A percentile compares a stretch with the other conserved stretches of the same genome.
Conservation (phyloP, 805 yeast genomes). For the Lachancea sp. region DNA sequence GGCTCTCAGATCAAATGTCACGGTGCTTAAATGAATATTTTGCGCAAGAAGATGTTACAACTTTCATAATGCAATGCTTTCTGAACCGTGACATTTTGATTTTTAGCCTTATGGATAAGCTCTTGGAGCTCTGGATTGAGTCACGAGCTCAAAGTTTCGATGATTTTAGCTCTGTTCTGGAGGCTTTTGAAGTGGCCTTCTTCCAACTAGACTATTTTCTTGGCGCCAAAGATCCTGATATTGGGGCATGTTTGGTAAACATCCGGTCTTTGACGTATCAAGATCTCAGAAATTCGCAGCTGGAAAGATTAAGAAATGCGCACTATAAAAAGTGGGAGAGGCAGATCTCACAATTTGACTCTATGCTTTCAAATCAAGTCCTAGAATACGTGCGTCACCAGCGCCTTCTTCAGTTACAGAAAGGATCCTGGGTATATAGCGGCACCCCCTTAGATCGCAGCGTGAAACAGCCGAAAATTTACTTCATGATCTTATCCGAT, state of each 20-base stretch:
- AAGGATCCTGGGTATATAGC: slow-evolving; percentile 76
- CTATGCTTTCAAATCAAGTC: slow-evolving; percentile 48
- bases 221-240: slow-evolving; percentile 11
- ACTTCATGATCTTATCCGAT: slow-evolving; percentile 59
- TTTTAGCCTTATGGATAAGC: slow-evolving; percentile 49
- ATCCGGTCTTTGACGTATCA: slow-evolving; percentile 41
- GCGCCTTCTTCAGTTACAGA: slow-evolving; percentile 60
- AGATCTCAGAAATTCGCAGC: slow-evolving; percentile 50
- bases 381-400: slow-evolving; percentile 69
- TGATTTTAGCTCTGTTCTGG: slow-evolving; percentile 47
- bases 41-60: slow-evolving; percentile 15
- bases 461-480: slow-evolving; percentile 36
- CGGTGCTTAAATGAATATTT: slow-evolving; percentile 25
- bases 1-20: slow-evolving; percentile 29
- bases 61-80: slow-evolving; percentile 29
- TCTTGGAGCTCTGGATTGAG: slow-evolving; percentile 58
- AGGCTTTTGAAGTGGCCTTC: slow-evolving; percentile 22
- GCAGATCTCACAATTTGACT: slow-evolving; percentile 44
- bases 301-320: slow-evolving; percentile 35
- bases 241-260: slow-evolving; percentile 43
- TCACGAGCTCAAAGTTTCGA: slow-evolving; percentile 43
- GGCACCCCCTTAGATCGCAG: slow-evolving; percentile 41
- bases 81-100: slow-evolving; percentile 47
- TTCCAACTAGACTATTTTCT: slow-evolving; percentile 3
- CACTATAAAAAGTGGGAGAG: slow-evolving; percentile 41